Conservation (phyloP, 2,329 filamentous ascomycete species). For the Coleophoma eucalyptorum region DNA sequence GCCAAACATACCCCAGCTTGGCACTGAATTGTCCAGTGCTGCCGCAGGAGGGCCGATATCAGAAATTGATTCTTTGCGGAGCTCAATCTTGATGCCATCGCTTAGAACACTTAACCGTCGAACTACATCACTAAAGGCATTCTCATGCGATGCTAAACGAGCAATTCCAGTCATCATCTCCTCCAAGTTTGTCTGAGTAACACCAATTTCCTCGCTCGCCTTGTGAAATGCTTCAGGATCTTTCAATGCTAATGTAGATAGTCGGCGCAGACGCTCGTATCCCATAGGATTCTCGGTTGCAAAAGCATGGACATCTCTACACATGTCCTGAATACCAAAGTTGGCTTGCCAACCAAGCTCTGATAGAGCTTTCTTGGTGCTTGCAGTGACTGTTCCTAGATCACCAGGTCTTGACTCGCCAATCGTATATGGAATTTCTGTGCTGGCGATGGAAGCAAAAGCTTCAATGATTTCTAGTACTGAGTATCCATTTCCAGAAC, state of each 20-base stretch:
- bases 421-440: constrained; percentile 32
- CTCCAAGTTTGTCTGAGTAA: not conserved
- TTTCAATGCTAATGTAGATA: constrained; percentile 1
- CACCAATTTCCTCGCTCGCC: constrained; percentile 2
- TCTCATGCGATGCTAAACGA: not conserved
- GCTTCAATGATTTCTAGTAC: constrained; percentile 39
- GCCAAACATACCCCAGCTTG: not conserved
- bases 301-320: constrained; percentile 11
- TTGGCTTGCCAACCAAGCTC: constrained; percentile 40
- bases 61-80: not conserved
- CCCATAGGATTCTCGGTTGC: constrained; percentile 3
- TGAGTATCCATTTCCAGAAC: constrained; percentile 40
- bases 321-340: constrained; percentile 10
- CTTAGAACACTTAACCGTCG: not conserved
- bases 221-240: constrained; percentile 2
- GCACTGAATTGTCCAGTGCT: not conserved
- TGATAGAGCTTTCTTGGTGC: constrained; percentile 31
- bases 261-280: constrained; percentile 1
- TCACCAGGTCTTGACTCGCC: constrained; percentile 37
- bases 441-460: constrained; percentile 32
- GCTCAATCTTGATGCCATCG: not conserved
- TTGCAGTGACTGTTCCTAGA: constrained; percentile 39
- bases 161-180: not conserved
- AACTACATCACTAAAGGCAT: not conserved
- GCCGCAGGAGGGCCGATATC: not conserved